phyloP scores from a whole-genome alignment of 164 flowering plant species.

The Vitis riparia region DNA sequence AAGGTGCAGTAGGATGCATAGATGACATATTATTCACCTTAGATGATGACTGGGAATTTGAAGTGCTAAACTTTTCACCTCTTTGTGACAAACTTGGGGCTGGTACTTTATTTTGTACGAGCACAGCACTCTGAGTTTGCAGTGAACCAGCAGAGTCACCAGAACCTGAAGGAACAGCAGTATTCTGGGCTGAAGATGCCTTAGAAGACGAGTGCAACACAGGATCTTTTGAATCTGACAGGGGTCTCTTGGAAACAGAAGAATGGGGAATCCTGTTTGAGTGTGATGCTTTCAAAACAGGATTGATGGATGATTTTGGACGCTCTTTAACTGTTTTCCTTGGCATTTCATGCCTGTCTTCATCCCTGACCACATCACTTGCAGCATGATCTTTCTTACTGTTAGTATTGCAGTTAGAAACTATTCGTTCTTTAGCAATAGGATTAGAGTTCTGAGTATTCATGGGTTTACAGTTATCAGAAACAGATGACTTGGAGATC shows the following conservation, averaged over 20 bases:
- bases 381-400: conserved; percentile 39
- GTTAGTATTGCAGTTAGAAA: conserved; percentile 25
- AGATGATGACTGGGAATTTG: conserved; percentile 38
- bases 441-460: conserved; percentile 29
- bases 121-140: conserved; percentile 38
- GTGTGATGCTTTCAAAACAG: conserved; percentile 41
- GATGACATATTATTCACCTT: conserved; percentile 41
- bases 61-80: conserved; percentile 53
- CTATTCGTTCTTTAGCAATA: conserved; percentile 30
- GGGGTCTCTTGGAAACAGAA: conserved; percentile 34
- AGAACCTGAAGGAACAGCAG: conserved; percentile 30
- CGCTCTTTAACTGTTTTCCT: conserved; percentile 44
- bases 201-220: conserved; percentile 43
- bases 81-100: conserved; percentile 40
- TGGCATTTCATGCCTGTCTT: conserved; percentile 30
- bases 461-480: conserved; percentile 31
- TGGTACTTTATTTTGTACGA: conserved; percentile 39
- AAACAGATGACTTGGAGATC: conserved; percentile 33
- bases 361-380: conserved; percentile 32
- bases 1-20: conserved; percentile 40
- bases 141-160: conserved; percentile 36
- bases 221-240: conserved; percentile 55
- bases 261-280: conserved; percentile 36
- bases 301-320: conserved; percentile 34
- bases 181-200: conserved; percentile 32